Base-by-base conservation (phyloP, 768 basidiomycete species). In the Pisolithus tinctorius region DNA sequence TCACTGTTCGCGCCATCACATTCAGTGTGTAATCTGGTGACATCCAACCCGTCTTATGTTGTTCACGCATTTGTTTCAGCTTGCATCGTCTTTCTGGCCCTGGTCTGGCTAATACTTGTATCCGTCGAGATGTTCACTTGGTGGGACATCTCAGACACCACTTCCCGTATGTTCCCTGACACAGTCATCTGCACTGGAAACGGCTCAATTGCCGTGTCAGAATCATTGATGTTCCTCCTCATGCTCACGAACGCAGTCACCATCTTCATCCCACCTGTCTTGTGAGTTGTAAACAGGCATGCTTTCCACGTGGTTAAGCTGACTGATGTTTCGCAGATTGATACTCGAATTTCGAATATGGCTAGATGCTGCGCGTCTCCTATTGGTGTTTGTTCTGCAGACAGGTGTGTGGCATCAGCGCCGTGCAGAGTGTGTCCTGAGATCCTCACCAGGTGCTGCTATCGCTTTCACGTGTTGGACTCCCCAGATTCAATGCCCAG, bases 311-410 rank as follows among this genome's bases (percentile, higher is more conserved):
- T 47, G 16, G 9, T 37, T 60, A 36, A 58, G 47, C 29, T 25
- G 14, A 42, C 29, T 25, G 14, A 42, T 25, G 25, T 14, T 31
- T 36, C 27, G 4, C 40, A 81, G 80, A 53, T 64, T 81, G 25
- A 58, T 80, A 34, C 59, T 76, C 2, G 52, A 64, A 39, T 83
- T 81, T 45, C 71, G 79, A 37, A 58, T 66, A 13, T 82, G 79
- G 79, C 59, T 82, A 4, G 82, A 84, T 57, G 71, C 69, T 1
- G 75, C 78, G 10, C 73, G 80, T 29, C 58, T 82, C 26, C 45
- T 74, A 26, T 69, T 79, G 43, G 62, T 83, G 17, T 51, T 79
- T 8, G 38, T 73, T 11, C 59, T 62, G 25, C 80, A 83, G 48
- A 62, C 74, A 16, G 77, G 81, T 80, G 55, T n/a, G 65, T 63